Percentiles rank a stretch among this genome's conserved stretches.
phyloP scores from a whole-genome alignment of 2,329 filamentous ascomycete species.

The Neonectria punicea region DNA sequence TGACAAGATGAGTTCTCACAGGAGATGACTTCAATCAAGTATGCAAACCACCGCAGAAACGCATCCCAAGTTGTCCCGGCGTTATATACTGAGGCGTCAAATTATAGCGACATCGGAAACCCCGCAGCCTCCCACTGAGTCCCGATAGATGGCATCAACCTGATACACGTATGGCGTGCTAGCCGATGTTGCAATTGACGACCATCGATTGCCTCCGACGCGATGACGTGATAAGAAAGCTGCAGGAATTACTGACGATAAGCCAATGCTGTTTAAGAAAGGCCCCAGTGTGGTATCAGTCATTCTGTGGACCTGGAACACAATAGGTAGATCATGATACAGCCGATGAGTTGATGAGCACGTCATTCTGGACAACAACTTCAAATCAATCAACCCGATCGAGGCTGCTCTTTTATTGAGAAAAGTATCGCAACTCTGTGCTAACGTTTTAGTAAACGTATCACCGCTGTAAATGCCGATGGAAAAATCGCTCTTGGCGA shows the following conservation, averaged over 20 bases:
- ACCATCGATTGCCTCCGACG: neutral
- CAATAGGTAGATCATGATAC: neutral
- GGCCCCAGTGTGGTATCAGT: neutral
- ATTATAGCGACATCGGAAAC: constrained; percentile 2
- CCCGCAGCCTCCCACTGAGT: neutral
- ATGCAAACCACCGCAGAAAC: neutral
- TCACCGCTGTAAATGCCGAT: constrained; percentile 26
- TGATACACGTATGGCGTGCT: constrained; percentile 5
- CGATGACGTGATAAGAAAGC: neutral
- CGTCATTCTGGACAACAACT: neutral
- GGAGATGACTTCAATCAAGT: neutral
- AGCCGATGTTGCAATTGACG: neutral
- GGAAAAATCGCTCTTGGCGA: constrained; percentile 34
- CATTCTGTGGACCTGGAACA: neutral
- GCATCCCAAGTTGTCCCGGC: neutral
- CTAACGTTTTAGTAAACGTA: neutral
- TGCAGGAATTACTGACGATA: neutral
- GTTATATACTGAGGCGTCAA: neutral
- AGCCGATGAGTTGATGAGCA: neutral
- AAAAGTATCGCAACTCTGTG: neutral
- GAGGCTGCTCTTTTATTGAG: neutral
- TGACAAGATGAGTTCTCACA: neutral
- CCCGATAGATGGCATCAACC: neutral
- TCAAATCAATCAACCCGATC: neutral
- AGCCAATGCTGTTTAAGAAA: neutral